Percentiles rank a stretch among this genome's conserved stretches.
phyloP scores from a whole-genome alignment of 2,329 filamentous ascomycete species.

The Acrodontium crateriforme region DNA sequence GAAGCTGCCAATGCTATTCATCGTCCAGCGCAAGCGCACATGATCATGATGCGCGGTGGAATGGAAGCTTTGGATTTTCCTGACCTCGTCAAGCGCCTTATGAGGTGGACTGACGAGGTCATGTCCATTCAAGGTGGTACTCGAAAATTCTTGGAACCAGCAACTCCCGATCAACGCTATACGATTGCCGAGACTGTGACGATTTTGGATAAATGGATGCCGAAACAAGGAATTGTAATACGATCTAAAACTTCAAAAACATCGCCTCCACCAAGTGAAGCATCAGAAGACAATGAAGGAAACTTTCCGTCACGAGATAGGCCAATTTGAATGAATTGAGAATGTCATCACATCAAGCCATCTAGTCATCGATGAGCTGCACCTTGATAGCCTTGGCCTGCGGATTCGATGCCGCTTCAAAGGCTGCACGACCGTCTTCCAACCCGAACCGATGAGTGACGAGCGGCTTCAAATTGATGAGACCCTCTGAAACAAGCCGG shows the following conservation, averaged over 20 bases:
- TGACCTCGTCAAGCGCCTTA: slow-evolving; percentile 19
- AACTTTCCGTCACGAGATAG: too few species aligned
- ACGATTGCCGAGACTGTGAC: slow-evolving; percentile 17
- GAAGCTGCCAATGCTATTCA: slow-evolving; percentile 17
- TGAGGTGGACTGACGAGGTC: slow-evolving; percentile 20
- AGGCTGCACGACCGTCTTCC: slow-evolving; percentile 45
- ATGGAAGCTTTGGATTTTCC: slow-evolving; percentile 18
- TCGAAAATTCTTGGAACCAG: slow-evolving; percentile 16
- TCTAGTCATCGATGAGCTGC: slow-evolving; percentile 33
- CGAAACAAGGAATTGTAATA: slow-evolving; percentile 16
- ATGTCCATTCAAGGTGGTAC: slow-evolving; percentile 21
- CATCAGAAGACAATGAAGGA: too few species aligned
- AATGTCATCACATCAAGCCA: too few species aligned
- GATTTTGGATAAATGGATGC: slow-evolving; percentile 19
- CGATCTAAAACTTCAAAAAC: too few species aligned
- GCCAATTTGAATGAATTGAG: too few species aligned
- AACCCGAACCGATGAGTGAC: slow-evolving; percentile 51
- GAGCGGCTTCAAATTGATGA: slow-evolving; percentile 46
- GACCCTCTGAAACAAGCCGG: too few species aligned
- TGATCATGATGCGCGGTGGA: slow-evolving; percentile 21
- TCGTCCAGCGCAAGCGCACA: slow-evolving; percentile 20
- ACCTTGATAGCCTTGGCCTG: slow-evolving; percentile 45
- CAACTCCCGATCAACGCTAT: slow-evolving; percentile 12
- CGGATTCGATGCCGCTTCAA: slow-evolving; percentile 38
- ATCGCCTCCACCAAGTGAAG: too few species aligned